A percentile compares a stretch with the other conserved stretches of the same genome.
Conservation (phyloP, 192 early-diverging fungal species). For the Pilobolus umbonatus region DNA sequence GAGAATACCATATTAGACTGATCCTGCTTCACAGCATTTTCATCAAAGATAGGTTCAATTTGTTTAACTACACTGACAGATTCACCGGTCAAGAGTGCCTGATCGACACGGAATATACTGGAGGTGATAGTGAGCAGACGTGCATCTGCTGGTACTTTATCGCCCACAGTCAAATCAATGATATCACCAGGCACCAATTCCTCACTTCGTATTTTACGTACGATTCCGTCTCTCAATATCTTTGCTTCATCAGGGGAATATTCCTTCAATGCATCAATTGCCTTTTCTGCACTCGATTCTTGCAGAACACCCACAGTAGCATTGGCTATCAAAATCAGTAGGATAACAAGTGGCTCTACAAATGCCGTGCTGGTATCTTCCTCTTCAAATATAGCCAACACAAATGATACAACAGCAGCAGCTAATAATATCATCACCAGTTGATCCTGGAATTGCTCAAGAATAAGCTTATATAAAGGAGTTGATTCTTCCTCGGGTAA, state of each 20-base stretch:
- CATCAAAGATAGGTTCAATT: constrained; percentile 54
- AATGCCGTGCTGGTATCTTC: constrained; percentile 73
- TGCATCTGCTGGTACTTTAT: constrained; percentile 95
- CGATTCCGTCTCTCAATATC: constrained; percentile 73
- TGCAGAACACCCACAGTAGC: constrained; percentile 96
- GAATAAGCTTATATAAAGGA: constrained; percentile 87
- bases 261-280: constrained; percentile 95
- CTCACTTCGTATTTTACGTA: constrained; percentile 61
- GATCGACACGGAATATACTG: constrained; percentile 88
- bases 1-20: constrained; percentile 96
- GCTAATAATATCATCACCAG: constrained; percentile 91
- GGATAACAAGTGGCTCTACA: constrained; percentile 97
- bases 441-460: constrained; percentile 99
- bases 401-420: constrained; percentile 90
- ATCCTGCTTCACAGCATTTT: constrained; percentile 87
- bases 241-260: constrained; percentile 96
- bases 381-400: constrained; percentile 87
- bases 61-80: constrained; percentile 88
- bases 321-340: constrained; percentile 97
- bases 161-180: constrained; percentile 85
- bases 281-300: constrained; percentile 94
- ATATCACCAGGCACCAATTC: constrained; percentile 98
- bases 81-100: constrained; percentile 95
- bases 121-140: constrained; percentile 77
- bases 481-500: constrained; percentile 88